These are phyloP conservation scores for Ogataea neopini DNA, from an alignment of 805 yeast species.

Conservation along the genomic window DNA sequence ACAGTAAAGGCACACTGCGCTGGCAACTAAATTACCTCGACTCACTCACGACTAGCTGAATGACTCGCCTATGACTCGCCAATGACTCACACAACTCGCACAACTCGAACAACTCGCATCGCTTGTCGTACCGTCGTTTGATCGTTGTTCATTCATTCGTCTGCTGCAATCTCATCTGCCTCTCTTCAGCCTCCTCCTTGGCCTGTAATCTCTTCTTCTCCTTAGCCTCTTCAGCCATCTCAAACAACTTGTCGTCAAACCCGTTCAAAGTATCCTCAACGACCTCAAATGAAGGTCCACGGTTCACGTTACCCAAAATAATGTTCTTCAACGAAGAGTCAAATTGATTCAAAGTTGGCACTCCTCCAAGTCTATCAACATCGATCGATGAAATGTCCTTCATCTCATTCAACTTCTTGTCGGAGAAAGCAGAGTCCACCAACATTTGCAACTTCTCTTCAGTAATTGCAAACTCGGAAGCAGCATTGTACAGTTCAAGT, in stretches of 20 bases:
- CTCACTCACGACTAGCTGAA: slow-evolving; percentile 1
- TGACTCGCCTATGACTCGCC: too few relatives aligned
- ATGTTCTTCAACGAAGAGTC: slow-evolving; percentile 30
- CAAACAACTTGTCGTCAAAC: slow-evolving; percentile 25
- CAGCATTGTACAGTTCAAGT: slow-evolving; percentile 69
- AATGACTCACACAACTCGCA: neutral
- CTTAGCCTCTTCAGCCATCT: slow-evolving; percentile 26
- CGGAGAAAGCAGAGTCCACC: slow-evolving; percentile 54
- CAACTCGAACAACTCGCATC: neutral
- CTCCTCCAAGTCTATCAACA: slow-evolving; percentile 24
- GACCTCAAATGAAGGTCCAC: slow-evolving; percentile 35
- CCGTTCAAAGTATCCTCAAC: slow-evolving; percentile 35
- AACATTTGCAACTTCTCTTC: slow-evolving; percentile 63
- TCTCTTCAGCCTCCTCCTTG: slow-evolving; percentile 28
- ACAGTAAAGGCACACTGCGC: slow-evolving; percentile 1
- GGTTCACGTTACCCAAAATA: slow-evolving; percentile 33
- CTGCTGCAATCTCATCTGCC: slow-evolving; percentile 26
- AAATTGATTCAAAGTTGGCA: slow-evolving; percentile 24
- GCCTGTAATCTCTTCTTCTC: slow-evolving; percentile 23
- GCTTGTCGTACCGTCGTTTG: too few relatives aligned
- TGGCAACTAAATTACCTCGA: too few relatives aligned
- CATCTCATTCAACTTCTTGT: slow-evolving; percentile 35
- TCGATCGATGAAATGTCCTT: slow-evolving; percentile 20
- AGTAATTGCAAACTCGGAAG: slow-evolving; percentile 68
- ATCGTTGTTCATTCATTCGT: too few relatives aligned